Evolutionary conservation across 352 stramenopile genomes (phyloP).

Genomic region (Blastocystis sp.): DNA sequence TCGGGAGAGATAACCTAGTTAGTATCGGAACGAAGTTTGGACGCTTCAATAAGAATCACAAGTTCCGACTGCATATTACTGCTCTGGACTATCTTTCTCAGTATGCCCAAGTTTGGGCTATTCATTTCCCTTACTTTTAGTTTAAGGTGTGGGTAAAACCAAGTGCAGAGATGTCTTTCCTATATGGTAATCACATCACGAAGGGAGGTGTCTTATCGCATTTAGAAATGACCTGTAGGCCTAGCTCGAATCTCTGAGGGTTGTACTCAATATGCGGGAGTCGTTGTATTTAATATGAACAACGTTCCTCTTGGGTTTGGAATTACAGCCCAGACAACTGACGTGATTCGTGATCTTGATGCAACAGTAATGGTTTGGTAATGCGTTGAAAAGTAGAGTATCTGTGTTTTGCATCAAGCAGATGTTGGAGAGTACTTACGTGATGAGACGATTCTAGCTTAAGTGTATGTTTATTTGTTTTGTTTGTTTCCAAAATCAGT

Average conservation of each 20-base stretch:
- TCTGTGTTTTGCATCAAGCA: slow-evolving; percentile 95
- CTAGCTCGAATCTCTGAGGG: slow-evolving; percentile 93
- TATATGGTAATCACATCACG: slow-evolving; percentile 98
- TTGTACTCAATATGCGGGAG: slow-evolving; percentile 92
- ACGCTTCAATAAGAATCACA: slow-evolving; percentile 97
- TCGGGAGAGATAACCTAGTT: slow-evolving; percentile 86
- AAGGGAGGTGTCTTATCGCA: slow-evolving; percentile 72
- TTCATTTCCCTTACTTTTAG: slow-evolving; percentile 63
- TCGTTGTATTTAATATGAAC: slow-evolving; percentile 96
- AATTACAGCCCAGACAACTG: slow-evolving; percentile 86
- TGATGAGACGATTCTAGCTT: slow-evolving; percentile 73
- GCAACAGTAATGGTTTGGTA: slow-evolving; percentile 72
- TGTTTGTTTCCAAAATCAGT: background rate
- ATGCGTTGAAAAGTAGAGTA: slow-evolving; percentile 64
- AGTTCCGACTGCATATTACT: slow-evolving; percentile 95
- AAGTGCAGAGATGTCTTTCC: slow-evolving; percentile 96
- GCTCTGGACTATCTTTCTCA: slow-evolving; percentile 94
- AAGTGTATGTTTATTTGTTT: background rate
- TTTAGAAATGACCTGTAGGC: slow-evolving; percentile 65
- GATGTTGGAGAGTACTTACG: slow-evolving; percentile 98
- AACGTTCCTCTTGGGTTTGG: slow-evolving; percentile 94
- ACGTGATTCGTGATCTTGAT: slow-evolving; percentile 79
- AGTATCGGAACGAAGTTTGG: slow-evolving; percentile 91
- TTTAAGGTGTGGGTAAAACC: slow-evolving; percentile 99
- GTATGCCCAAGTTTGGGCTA: slow-evolving; percentile 81